Evolutionary conservation across 2,329 filamentous ascomycete species (phyloP).

Genomic region (Dactylonectria estremocensis): DNA sequence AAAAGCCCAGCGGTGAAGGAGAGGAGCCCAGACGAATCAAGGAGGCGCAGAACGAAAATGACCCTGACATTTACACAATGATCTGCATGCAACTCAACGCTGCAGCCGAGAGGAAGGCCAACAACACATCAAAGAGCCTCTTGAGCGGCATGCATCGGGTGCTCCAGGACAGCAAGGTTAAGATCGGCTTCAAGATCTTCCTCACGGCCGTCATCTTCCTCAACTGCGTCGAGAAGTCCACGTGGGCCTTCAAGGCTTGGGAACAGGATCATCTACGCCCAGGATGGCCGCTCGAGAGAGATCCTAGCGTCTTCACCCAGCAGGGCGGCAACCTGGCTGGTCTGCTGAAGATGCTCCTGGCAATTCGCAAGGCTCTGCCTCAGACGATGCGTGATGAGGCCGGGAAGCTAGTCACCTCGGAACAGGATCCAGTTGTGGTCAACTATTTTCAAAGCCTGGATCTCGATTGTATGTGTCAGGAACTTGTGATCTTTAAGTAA

Average conservation of each 20-base stretch:
- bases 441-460: conserved; percentile 71
- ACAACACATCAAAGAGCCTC: conserved; percentile 70
- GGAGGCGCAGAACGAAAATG: conserved; percentile 63
- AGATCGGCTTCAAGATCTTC: conserved; percentile 73
- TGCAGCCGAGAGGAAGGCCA: conserved; percentile 75
- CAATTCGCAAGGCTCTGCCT: conserved; percentile 73
- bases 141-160: conserved; percentile 74
- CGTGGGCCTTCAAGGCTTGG: conserved; percentile 79
- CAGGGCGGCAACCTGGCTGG: conserved; percentile 73
- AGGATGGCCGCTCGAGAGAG: conserved; percentile 73
- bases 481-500: not conserved
- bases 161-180: conserved; percentile 73
- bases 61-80: conserved; percentile 72
- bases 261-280: conserved; percentile 73
- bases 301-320: conserved; percentile 69
- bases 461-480: conserved; percentile 67
- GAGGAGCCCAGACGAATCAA: conserved; percentile 63
- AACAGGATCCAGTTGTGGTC: conserved; percentile 61
- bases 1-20: conserved; percentile 60
- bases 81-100: conserved; percentile 77
- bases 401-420: conserved; percentile 64
- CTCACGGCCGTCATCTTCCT: conserved; percentile 74
- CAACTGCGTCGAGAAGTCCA: conserved; percentile 77
- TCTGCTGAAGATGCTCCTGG: conserved; percentile 73
- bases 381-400: conserved; percentile 63